These are phyloP conservation scores for Tetracladium marchalianum DNA, from an alignment of 495 filamentous ascomycete species.

Conservation along the genomic window DNA sequence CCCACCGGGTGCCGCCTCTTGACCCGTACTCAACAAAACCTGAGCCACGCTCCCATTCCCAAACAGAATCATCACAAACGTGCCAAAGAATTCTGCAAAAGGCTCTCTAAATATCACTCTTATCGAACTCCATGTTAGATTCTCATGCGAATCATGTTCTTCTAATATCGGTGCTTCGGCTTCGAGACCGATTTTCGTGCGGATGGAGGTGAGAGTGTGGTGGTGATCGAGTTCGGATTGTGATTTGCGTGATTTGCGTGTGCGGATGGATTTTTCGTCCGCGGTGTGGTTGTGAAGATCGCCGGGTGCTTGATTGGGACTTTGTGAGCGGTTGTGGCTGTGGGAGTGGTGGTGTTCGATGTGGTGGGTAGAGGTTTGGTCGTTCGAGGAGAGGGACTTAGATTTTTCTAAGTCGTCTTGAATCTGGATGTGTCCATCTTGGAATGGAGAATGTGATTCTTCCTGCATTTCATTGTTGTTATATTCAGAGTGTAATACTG, in stretches of 20 bases:
- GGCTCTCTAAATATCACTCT: slow-evolving; percentile 40
- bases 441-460: too few relatives aligned
- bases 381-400: too few relatives aligned
- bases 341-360: too few relatives aligned
- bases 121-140: slow-evolving; percentile 34
- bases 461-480: too few relatives aligned
- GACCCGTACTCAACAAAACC: slow-evolving; percentile 9
- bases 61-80: slow-evolving; percentile 52
- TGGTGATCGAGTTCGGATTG: slow-evolving; percentile 5
- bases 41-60: slow-evolving; percentile 38
- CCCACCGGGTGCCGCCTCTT: slow-evolving; percentile 7
- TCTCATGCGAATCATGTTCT: slow-evolving; percentile 10
- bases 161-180: slow-evolving; percentile 15
- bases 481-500: too few relatives aligned
- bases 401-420: too few relatives aligned
- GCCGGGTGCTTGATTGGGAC: too few relatives aligned
- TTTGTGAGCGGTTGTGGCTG: too few relatives aligned
- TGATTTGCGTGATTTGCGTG: background rate
- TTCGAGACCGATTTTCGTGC: slow-evolving; percentile 8
- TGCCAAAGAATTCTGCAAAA: slow-evolving; percentile 55
- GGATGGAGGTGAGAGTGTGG: slow-evolving; percentile 8
- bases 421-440: too few relatives aligned
- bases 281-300: too few relatives aligned
- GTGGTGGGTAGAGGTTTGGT: too few relatives aligned
- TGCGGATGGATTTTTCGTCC: too few relatives aligned